Evolutionary conservation across 306 rosid genomes (phyloP).

Genomic region (Prunus campanulata): DNA sequence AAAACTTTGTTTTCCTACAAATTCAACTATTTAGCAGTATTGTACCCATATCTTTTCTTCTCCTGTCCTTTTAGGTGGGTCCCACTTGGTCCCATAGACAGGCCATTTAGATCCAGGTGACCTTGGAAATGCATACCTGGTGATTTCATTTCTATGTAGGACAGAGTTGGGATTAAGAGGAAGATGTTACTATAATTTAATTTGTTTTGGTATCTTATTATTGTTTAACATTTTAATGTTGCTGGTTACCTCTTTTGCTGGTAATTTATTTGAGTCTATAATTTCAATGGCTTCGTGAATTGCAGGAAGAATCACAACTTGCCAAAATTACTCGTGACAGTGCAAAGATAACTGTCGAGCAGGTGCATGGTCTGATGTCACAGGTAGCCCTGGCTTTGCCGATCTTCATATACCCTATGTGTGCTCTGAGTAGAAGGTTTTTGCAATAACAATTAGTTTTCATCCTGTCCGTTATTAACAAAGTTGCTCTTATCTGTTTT

Average conservation of each 20-base stretch:
- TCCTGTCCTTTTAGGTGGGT: background rate
- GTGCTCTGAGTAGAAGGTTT: background rate
- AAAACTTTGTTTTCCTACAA: background rate
- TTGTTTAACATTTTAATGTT: background rate
- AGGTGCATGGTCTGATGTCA: slow-evolving; percentile 94
- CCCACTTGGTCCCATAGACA: background rate
- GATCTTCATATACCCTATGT: no score
- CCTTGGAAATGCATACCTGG: background rate
- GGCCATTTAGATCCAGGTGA: background rate
- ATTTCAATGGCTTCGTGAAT: slow-evolving; percentile 23
- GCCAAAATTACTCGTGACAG: slow-evolving; percentile 93
- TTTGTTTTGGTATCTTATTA: background rate
- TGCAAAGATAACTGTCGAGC: slow-evolving; percentile 95
- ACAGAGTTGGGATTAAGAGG: background rate
- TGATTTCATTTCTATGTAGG: background rate
- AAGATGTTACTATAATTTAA: background rate
- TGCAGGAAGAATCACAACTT: slow-evolving; percentile 89
- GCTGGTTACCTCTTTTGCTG: background rate
- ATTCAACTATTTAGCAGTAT: background rate
- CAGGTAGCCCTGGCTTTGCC: slow-evolving; percentile 47
- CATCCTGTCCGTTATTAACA: slow-evolving; percentile 12
- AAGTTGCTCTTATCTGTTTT: background rate
- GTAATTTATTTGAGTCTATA: background rate
- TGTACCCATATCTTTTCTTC: background rate
- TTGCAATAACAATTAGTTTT: background rate